Evolutionary conservation across 768 basidiomycete genomes (phyloP), one percentile per base, ranked within the genome.

Genomic region (Lactarius trivialis): DNA sequence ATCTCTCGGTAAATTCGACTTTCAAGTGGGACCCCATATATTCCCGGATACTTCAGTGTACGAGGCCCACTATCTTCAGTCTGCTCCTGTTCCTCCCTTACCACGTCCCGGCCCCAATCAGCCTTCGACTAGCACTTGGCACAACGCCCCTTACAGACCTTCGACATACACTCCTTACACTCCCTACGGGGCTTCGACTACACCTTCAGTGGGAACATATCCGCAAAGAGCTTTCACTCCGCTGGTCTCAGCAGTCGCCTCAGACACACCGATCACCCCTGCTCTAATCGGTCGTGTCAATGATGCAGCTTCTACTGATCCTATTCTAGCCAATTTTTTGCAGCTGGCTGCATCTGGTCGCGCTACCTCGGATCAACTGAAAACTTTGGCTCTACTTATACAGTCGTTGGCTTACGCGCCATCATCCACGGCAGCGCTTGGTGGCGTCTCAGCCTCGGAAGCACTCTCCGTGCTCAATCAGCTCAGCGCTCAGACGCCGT

Each of bases 11-110:
- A 82, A 77, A 69, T 91, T 85, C 70, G 82, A 86, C 58, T 72
- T 93, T 39, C 78, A 83, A 67, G 82, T 93, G 34, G 91, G 90
- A 6, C 91, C 91, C 15, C 89, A 90, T 71, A 74, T 77, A 30
- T 92, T 92, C 68, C 69, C 76, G 36, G 82, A 85, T 26, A 90
- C 89, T 0, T 76, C 80, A 0, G 76, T 93, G 62, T 90, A 84
- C 65, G 88, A 92, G 73, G 86, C 88, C 9, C 81, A 85, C 69
- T 91, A 91, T 72, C 77, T 84, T 21, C 73, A 79, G 4, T 63
- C 68, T 39, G 32, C 68, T 17, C 68, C 69, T 48, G 57, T 43
- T 19, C 56, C 71, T n/a, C 71, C 67, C 15, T 56, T 65, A 11
- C 37, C 62, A 21, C 68, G 68, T 37, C n/a, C 70, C 52, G 62